phyloP scores from a whole-genome alignment of 1,139 yeast genomes.

The Meyerozyma carpophila region DNA sequence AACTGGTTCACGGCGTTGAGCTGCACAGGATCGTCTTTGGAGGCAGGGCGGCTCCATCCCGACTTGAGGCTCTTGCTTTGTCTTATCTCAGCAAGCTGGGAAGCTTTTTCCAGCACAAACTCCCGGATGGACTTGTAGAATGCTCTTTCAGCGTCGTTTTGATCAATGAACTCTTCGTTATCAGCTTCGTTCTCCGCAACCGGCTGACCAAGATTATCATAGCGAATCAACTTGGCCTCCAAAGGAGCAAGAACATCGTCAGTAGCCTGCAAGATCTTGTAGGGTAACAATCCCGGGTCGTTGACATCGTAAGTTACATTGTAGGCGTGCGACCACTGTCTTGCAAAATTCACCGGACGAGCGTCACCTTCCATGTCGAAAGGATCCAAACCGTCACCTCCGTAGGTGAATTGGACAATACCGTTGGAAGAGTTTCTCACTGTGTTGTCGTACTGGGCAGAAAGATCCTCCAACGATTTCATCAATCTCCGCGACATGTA shows the following conservation, averaged over 20 bases:
- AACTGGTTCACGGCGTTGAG: conserved; percentile 64
- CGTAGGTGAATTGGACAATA: conserved; percentile 95
- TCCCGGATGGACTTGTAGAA: conserved; percentile 72
- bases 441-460: conserved; percentile 89
- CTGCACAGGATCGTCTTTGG: conserved; percentile 41
- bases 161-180: conserved; percentile 64
- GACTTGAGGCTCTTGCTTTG: conserved; percentile 42
- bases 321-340: conserved; percentile 93
- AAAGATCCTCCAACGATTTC: conserved; percentile 96
- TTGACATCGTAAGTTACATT: conserved; percentile 59
- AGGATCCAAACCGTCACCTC: conserved; percentile 99
- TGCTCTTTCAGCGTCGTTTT: conserved; percentile 77
- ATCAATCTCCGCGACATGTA: conserved; percentile 98
- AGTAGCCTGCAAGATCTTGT: conserved; percentile 53
- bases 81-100: conserved; percentile 52
- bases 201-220: conserved; percentile 67
- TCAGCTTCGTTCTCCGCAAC: conserved; percentile 35
- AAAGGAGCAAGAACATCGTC: conserved; percentile 56
- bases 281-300: conserved; percentile 65
- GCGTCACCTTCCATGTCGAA: conserved; percentile 99
- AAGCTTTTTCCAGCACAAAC: conserved; percentile 55
- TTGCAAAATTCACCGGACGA: conserved; percentile 82
- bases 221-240: conserved; percentile 54
- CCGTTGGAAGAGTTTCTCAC: conserved; percentile 94
- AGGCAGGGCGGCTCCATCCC: conserved; percentile 31